Base-by-base conservation (phyloP, 495 filamentous ascomycete genomes). In the Ascobolus immersus region DNA sequence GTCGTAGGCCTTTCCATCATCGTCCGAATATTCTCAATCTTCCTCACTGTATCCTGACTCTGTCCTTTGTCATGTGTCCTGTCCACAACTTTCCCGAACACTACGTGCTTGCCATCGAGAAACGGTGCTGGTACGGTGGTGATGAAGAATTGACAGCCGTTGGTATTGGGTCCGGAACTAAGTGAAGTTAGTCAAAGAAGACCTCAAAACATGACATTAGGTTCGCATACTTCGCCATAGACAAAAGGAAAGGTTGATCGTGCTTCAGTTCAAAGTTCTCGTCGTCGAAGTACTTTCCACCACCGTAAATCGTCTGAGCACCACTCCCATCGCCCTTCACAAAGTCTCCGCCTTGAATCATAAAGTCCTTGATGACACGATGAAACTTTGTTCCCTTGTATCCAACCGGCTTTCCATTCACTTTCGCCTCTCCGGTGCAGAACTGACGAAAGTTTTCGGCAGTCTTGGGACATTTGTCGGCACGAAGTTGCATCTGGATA, bases 131-230 rank as follows among this genome's bases (percentile, higher is more conserved):
- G 58, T 8, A 72, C 73, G 0, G 75, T 81, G 2, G 78, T 92
- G 54, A 94, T 84, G 59, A 96, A 96, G 56, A 96, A 96, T 51
- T 94, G 89, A 35, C 69, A 82, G 10, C 89, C 89, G 50, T 94
- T 96, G 35, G 77, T 82, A 50, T 94, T 74, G 12, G 77, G 76
- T 5, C 89, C 89, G 12, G 77, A 76, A 47, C 94, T 96, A 74
- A 36, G 17, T n/a, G 12, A 11, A 4, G 37, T 38, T 18, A 17
- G 24, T 17, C 5, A 19, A 23, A 36, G 8, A 4, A 4, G 31
- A 21, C 8, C 11, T 12, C 18, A 23, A 27, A 34, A 22, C 20
- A 23, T 25, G 19, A 20, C 2, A 32, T 28, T 17, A 26, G n/a
- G 12, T 12, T 22, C 17, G 23, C 17, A 19, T 40, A 49, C 45